phyloP scores from a whole-genome alignment of 2,329 filamentous ascomycete genomes.

The Phaeoacremonium minimum region DNA sequence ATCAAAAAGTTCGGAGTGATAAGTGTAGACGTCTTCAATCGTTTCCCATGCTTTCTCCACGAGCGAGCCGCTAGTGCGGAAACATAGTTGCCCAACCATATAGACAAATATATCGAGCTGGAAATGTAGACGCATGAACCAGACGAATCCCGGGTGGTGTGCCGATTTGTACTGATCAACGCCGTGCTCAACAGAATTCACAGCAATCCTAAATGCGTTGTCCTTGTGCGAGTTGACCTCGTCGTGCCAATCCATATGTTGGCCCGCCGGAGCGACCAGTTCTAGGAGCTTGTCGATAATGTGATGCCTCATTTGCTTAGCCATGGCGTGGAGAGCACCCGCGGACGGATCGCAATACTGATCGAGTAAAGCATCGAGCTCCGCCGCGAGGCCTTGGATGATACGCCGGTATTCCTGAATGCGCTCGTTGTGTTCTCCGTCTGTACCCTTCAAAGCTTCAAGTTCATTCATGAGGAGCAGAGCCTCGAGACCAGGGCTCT shows the following conservation, averaged over 20 bases:
- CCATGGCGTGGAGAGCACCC: slow-evolving; percentile 47
- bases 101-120: slow-evolving; percentile 53
- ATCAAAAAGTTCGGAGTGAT: slow-evolving; percentile 47
- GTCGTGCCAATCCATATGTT: slow-evolving; percentile 43
- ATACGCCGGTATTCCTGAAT: slow-evolving; percentile 36
- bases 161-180: slow-evolving; percentile 36
- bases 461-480: slow-evolving; percentile 41
- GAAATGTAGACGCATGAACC: slow-evolving; percentile 51
- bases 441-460: slow-evolving; percentile 18
- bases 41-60: slow-evolving; percentile 50
- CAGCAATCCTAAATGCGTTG: slow-evolving; percentile 50
- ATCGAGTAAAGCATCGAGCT: slow-evolving; percentile 39
- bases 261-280: slow-evolving; percentile 39
- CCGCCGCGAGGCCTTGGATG: slow-evolving; percentile 35
- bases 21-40: slow-evolving; percentile 40
- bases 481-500: slow-evolving; percentile 42
- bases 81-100: slow-evolving; percentile 48
- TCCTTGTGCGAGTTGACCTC: slow-evolving; percentile 46
- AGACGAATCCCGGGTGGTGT: slow-evolving; percentile 43
- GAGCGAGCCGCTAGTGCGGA: slow-evolving; percentile 41
- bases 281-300: slow-evolving; percentile 45
- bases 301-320: slow-evolving; percentile 39
- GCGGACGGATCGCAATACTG: slow-evolving; percentile 47
- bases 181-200: slow-evolving; percentile 44
- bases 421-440: slow-evolving; percentile 20